Evolutionary conservation across 73 alveolate genomes (phyloP).

Genomic region (Paramecium caudatum): DNA sequence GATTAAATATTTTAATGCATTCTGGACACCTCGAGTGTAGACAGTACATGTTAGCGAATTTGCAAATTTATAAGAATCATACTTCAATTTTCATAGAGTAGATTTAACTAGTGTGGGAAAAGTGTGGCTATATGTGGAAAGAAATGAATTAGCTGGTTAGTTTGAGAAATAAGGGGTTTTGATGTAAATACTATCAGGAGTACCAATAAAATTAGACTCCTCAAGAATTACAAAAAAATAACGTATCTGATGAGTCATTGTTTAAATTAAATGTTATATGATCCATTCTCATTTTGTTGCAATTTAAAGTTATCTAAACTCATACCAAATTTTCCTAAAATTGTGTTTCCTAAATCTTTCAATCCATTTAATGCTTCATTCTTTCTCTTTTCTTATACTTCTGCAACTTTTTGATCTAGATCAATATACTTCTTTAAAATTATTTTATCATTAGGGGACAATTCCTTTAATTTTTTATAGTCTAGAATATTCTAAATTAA

Average conservation of each 20-base stretch:
- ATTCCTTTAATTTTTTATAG: conserved; percentile 64
- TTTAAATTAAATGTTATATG: conserved; percentile 75
- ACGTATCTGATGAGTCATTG: conserved; percentile 59
- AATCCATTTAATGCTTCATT: conserved; percentile 72
- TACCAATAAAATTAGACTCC: conserved; percentile 55
- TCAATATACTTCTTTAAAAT: conserved; percentile 21
- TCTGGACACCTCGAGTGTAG: conserved; percentile 70
- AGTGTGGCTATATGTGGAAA: conserved; percentile 73
- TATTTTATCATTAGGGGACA: conserved; percentile 52
- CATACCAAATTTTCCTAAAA: conserved; percentile 76
- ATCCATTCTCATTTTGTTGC: conserved; percentile 77
- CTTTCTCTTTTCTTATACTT: conserved; percentile 56
- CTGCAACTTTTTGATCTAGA: conserved; percentile 32
- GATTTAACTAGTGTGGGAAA: conserved; percentile 73
- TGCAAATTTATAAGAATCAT: conserved; percentile 52
- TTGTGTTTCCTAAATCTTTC: conserved; percentile 78
- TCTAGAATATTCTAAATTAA: conserved; percentile 28
- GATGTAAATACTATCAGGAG: conserved; percentile 61
- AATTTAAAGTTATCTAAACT: conserved; percentile 78
- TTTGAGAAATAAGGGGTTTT: conserved; percentile 51
- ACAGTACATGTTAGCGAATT: conserved; percentile 74
- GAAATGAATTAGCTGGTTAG: conserved; percentile 65
- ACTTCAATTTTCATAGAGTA: conserved; percentile 64
- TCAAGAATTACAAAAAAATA: conserved; percentile 1
- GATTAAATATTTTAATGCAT: conserved; percentile 69